Base-by-base conservation (phyloP, 176 grass and related monocot species). In the Saccharum officinarum region DNA sequence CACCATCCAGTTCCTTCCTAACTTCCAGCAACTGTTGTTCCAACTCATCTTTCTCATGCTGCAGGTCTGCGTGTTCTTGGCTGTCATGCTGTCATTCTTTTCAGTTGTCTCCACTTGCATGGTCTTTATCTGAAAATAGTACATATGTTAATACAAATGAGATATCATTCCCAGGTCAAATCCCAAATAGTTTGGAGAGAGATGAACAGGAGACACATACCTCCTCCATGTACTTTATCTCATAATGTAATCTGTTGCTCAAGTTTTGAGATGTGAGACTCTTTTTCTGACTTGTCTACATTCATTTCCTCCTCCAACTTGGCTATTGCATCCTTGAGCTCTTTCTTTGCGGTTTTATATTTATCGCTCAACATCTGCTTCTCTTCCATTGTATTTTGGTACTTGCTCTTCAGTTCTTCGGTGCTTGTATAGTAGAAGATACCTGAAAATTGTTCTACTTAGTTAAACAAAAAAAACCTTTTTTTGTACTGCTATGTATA, bases 201-300 rank as follows among this genome's bases (percentile, higher is more conserved):
- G 10, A 82, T 42, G 85, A 79, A 75, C 69, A 47, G 16, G 31
- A 20, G 34, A 79, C 60, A 90, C 25, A 10, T 87, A 98, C 96
- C 96, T 99, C 92, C 78, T 96, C 88, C 89, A 93, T 89, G 84
- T 89, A 99, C 73, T 83, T 99, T 82, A 77, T 84, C 75, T 96
- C 94, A 92, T 70, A 96, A 61, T 85, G 94, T 87, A 34, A 94
- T 82, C 67, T 99, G 92, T 44, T 83, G 87, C 86, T 99, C 86
- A 38, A 99, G 90, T 87, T 99, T 92, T 64, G 92, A 99, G 77
- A 96, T 88, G 22, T 94, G 91, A 13, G 85, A 79, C 79, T 96
- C 71, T 67, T 90, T 90, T 90, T 91, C 85, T 77, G 91, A 96
- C 88, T 87, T 99, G 22, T 95, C 86, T 77, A 73, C 76, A 79